These are phyloP conservation scores for Zygoascus meyerae DNA, from an alignment of 1,139 yeast species.

Conservation along the genomic window DNA sequence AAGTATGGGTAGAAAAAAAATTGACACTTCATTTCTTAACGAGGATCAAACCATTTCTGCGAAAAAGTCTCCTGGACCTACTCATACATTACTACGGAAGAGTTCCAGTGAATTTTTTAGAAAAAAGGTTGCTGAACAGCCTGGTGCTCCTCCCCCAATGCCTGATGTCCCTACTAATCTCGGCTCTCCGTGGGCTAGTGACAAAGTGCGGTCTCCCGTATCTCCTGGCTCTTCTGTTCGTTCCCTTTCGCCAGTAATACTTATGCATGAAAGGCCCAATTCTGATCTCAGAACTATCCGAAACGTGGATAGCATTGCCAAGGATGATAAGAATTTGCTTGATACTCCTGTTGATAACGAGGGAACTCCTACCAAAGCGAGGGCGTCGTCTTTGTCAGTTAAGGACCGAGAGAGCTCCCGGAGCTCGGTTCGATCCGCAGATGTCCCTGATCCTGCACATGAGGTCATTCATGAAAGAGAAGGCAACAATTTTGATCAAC, in stretches of 20 bases:
- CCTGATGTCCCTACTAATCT: constrained; percentile 3
- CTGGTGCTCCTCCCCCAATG: constrained; percentile 10
- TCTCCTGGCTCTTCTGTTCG: constrained; percentile 1
- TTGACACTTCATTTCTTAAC: constrained; percentile 8
- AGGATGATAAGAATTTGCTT: background rate
- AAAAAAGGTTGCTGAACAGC: constrained; percentile 7
- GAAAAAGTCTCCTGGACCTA: background rate
- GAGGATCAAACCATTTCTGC: background rate
- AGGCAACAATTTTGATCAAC: no score
- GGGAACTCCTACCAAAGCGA: no score
- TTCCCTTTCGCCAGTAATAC: background rate
- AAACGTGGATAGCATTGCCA: background rate
- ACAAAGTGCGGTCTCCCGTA: constrained; percentile 1
- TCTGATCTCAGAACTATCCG: background rate
- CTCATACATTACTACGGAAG: constrained; percentile 6
- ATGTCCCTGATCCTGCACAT: no score
- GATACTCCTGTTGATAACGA: background rate
- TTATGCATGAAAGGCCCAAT: background rate
- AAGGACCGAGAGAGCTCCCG: no score
- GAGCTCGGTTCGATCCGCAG: no score
- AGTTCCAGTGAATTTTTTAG: constrained; percentile 5
- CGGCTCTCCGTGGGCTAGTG: constrained; percentile 4
- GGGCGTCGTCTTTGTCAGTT: no score
- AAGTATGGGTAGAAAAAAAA: constrained; percentile 1
- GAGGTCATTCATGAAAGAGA: no score